Percentiles rank a stretch among this genome's conserved stretches.
Evolutionary conservation across 768 basidiomycete genomes (phyloP).

Genomic region (Boletus fagicola): DNA sequence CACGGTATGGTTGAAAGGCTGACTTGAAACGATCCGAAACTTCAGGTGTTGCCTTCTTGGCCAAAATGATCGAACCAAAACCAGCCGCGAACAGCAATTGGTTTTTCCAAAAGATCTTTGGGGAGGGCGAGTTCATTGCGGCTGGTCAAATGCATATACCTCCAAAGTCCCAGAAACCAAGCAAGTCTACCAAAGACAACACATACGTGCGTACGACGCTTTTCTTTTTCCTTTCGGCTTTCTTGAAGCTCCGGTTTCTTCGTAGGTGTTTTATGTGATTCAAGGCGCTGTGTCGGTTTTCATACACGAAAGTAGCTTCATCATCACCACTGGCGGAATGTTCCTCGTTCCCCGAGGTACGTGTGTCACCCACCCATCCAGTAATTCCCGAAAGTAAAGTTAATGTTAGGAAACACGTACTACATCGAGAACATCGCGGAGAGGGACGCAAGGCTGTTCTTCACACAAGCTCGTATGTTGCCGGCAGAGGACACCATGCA

Average conservation of each 20-base stretch:
- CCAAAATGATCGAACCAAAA: slow-evolving; percentile 61
- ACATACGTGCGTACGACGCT: slow-evolving; percentile 65
- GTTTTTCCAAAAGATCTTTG: slow-evolving; percentile 89
- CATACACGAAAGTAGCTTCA: slow-evolving; percentile 74
- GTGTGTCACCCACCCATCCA: slow-evolving; percentile 13
- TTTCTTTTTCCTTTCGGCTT: not conserved
- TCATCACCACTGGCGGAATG: slow-evolving; percentile 80
- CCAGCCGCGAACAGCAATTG: slow-evolving; percentile 64
- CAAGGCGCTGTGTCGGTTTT: slow-evolving; percentile 87
- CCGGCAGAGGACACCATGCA: slow-evolving; percentile 30
- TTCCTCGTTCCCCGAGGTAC: slow-evolving; percentile 89
- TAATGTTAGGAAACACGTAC: slow-evolving; percentile 75
- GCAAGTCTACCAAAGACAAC: slow-evolving; percentile 90
- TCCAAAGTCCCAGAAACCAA: slow-evolving; percentile 74
- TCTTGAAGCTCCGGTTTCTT: not conserved
- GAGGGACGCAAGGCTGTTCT: slow-evolving; percentile 82
- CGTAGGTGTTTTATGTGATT: slow-evolving; percentile 73
- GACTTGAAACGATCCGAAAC: not conserved
- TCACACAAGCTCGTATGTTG: slow-evolving; percentile 78
- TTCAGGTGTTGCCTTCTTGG: slow-evolving; percentile 77
- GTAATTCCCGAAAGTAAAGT: not conserved
- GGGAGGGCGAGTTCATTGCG: slow-evolving; percentile 88
- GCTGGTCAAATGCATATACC: slow-evolving; percentile 86
- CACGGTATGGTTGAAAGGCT: not conserved
- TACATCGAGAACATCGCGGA: slow-evolving; percentile 84